These are phyloP conservation scores for Xylaria curta DNA, from an alignment of 495 filamentous ascomycete species.

Conservation along the genomic window DNA sequence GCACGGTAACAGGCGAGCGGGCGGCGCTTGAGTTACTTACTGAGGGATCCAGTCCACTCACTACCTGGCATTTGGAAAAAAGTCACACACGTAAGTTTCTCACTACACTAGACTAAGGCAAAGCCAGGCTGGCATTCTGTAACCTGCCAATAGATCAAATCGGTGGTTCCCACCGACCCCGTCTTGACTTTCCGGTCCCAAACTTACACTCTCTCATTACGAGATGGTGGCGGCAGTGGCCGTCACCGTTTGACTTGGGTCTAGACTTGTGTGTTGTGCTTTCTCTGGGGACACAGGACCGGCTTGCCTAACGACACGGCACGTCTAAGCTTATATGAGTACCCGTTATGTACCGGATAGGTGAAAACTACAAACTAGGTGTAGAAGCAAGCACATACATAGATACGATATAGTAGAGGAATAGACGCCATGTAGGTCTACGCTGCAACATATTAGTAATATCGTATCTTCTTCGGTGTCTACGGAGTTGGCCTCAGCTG, in stretches of 20 bases:
- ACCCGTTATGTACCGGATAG: background rate
- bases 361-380: background rate
- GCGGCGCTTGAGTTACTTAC: too few relatives aligned
- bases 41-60: background rate
- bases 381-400: background rate
- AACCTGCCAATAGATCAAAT: constrained; percentile 14
- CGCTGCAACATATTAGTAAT: background rate
- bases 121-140: background rate
- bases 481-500: background rate
- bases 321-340: background rate
- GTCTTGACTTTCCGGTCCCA: background rate
- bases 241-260: background rate
- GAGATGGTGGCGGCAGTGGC: background rate
- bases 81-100: background rate
- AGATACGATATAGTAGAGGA: background rate
- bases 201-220: background rate
- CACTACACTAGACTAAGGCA: background rate
- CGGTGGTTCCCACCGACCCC: background rate
- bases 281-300: constrained; percentile 8
- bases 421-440: background rate
- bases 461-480: background rate
- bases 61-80: background rate
- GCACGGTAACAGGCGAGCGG: background rate
- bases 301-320: background rate
- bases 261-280: constrained; percentile 26